Percentiles rank a stretch among this genome's conserved stretches.
These are phyloP conservation scores for Falciphora oryzae DNA, from an alignment of 2,329 filamentous ascomycete genomes.

Conservation along the genomic window DNA sequence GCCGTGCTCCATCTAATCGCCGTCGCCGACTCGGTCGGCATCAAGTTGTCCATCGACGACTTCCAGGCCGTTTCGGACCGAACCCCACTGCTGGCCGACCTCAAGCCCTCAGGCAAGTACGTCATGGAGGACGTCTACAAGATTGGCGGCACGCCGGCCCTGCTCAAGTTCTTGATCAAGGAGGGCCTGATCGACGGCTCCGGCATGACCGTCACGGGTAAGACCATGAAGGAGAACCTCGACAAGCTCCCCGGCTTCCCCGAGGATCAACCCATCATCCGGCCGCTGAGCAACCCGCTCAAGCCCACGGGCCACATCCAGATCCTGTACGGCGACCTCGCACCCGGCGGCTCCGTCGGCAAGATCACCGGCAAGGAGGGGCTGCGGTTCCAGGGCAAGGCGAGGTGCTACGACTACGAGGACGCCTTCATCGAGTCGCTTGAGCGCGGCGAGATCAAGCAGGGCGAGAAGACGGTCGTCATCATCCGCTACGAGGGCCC, in stretches of 20 bases:
- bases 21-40: slow-evolving; percentile 73
- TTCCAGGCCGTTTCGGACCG: slow-evolving; percentile 78
- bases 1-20: slow-evolving; percentile 80
- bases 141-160: slow-evolving; percentile 78
- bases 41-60: slow-evolving; percentile 79
- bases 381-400: slow-evolving; percentile 73
- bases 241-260: slow-evolving; percentile 68
- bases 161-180: slow-evolving; percentile 82
- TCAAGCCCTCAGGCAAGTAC: slow-evolving; percentile 82
- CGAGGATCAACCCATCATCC: slow-evolving; percentile 74
- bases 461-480: slow-evolving; percentile 81
- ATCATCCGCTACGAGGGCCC: slow-evolving; percentile 92
- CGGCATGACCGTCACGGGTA: slow-evolving; percentile 80
- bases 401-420: slow-evolving; percentile 80
- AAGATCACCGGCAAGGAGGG: slow-evolving; percentile 96
- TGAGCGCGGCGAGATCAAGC: slow-evolving; percentile 70
- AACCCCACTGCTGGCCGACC: slow-evolving; percentile 72
- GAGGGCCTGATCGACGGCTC: slow-evolving; percentile 76
- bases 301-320: slow-evolving; percentile 84
- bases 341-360: slow-evolving; percentile 79
- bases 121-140: slow-evolving; percentile 81
- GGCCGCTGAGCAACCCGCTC: slow-evolving; percentile 74
- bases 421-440: slow-evolving; percentile 72
- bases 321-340: slow-evolving; percentile 79
- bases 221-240: slow-evolving; percentile 83